Conservation (phyloP, 371 early-diverging fungal genomes). For the Blakeslea trispora region DNA sequence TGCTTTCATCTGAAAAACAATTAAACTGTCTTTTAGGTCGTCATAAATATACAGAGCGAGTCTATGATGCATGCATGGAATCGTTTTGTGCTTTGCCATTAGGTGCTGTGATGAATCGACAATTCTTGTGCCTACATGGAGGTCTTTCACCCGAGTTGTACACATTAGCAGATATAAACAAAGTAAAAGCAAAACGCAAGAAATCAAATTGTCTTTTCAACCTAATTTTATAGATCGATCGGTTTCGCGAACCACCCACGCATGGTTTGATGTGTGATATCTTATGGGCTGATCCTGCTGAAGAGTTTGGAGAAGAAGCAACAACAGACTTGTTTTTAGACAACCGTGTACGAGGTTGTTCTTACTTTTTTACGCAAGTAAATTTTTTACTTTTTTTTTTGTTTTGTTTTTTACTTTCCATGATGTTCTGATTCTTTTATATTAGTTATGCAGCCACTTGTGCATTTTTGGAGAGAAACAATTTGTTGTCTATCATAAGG, state of each 20-base stretch:
- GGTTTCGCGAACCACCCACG: slow-evolving; percentile 95
- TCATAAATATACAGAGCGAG: slow-evolving; percentile 92
- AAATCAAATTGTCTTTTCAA: not conserved
- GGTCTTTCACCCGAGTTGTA: slow-evolving; percentile 95
- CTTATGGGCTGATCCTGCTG: slow-evolving; percentile 98
- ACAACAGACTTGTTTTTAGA: slow-evolving; percentile 81
- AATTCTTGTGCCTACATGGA: slow-evolving; percentile 98
- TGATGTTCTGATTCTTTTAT: too few species aligned
- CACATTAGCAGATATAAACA: slow-evolving; percentile 83
- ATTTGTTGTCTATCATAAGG: slow-evolving; percentile 90
- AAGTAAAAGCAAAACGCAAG: not conserved
- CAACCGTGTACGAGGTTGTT: slow-evolving; percentile 94
- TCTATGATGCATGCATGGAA: slow-evolving; percentile 92
- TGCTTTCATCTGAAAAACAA: not conserved
- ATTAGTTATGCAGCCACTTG: slow-evolving; percentile 87
- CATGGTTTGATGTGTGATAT: slow-evolving; percentile 96
- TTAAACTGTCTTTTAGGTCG: slow-evolving; percentile 57
- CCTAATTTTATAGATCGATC: slow-evolving; percentile 64
- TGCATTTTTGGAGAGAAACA: slow-evolving; percentile 91
- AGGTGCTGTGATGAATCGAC: slow-evolving; percentile 95
- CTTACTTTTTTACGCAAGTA: slow-evolving; percentile 82
- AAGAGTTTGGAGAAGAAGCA: slow-evolving; percentile 93
- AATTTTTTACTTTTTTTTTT: slow-evolving; percentile 11
- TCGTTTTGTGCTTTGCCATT: slow-evolving; percentile 96
- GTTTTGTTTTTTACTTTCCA: too few species aligned